These are phyloP conservation scores for Ophiostoma triangulosporum DNA, from an alignment of 2,329 filamentous ascomycete genomes.

Conservation along the genomic window DNA sequence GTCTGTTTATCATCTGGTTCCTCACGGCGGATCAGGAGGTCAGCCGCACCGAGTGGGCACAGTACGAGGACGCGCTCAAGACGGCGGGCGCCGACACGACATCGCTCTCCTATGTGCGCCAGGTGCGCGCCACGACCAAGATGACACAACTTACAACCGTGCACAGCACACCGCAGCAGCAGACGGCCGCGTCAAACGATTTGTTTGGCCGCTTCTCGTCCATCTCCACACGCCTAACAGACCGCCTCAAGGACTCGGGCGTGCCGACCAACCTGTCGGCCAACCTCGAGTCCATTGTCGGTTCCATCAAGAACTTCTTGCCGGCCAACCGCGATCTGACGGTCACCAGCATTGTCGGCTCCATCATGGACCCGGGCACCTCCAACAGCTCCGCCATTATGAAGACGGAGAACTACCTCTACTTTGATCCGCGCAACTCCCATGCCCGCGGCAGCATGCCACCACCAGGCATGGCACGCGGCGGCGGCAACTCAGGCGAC, in stretches of 20 bases:
- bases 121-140: constrained; percentile 63
- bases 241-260: constrained; percentile 80
- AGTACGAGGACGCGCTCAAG: constrained; percentile 73
- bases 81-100: constrained; percentile 62
- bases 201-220: constrained; percentile 89
- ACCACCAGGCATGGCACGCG: constrained; percentile 51
- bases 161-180: constrained; percentile 55
- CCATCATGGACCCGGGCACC: constrained; percentile 87
- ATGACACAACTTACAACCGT: constrained; percentile 97
- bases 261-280: constrained; percentile 55
- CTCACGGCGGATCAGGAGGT: constrained; percentile 86
- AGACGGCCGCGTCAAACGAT: constrained; percentile 49
- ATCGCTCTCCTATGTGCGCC: constrained; percentile 72
- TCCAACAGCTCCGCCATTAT: constrained; percentile 85
- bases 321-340: constrained; percentile 91
- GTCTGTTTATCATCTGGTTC: constrained; percentile 95
- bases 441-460: constrained; percentile 89
- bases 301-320: constrained; percentile 96
- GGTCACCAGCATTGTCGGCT: constrained; percentile 94
- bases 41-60: constrained; percentile 65
- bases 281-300: constrained; percentile 89
- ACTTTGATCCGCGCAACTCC: constrained; percentile 88
- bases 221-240: constrained; percentile 82
- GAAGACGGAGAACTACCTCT: constrained; percentile 92
- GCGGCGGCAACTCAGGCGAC: constrained; percentile 21